Evolutionary conservation across 1,139 yeast genomes (phyloP).

Genomic region (Blastobotrys persicus): DNA sequence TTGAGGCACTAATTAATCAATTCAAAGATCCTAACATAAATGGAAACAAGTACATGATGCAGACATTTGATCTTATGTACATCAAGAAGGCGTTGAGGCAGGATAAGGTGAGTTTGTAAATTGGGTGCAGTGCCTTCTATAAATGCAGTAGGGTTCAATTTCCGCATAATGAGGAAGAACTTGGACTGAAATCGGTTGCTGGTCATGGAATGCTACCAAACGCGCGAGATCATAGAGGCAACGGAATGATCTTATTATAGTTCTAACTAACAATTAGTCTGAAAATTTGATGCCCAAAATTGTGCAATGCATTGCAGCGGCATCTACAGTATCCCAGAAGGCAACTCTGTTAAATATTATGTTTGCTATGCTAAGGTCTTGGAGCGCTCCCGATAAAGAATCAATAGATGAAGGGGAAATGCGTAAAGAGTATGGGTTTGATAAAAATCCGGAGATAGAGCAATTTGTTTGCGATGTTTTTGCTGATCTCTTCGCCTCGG

Average conservation of each 20-base stretch:
- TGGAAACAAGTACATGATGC: constrained; percentile 49
- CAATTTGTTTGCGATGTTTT: constrained; percentile 47
- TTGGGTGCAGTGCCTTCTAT: no score
- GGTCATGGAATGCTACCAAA: not conserved
- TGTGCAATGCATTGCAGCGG: constrained; percentile 10
- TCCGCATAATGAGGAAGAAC: no score
- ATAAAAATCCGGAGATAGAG: constrained; percentile 40
- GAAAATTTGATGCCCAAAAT: constrained; percentile 4
- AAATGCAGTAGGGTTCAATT: no score
- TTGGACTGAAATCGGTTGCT: no score
- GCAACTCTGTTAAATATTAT: constrained; percentile 64
- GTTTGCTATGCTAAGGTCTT: constrained; percentile 50
- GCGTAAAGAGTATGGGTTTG: constrained; percentile 31
- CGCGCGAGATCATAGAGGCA: not conserved
- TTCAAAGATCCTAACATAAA: constrained; percentile 54
- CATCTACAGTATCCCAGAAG: constrained; percentile 35
- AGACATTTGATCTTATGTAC: constrained; percentile 64
- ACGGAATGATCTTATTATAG: constrained; percentile 4
- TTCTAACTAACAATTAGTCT: constrained; percentile 8
- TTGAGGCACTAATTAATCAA: constrained; percentile 59
- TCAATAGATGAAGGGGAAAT: constrained; percentile 44
- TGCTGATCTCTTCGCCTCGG: constrained; percentile 47
- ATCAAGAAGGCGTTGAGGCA: constrained; percentile 52
- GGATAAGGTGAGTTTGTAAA: constrained; percentile 22
- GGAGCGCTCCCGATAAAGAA: constrained; percentile 52